A percentile compares a stretch with the other conserved stretches of the same genome.
Conservation (phyloP, 2,329 filamentous ascomycete genomes). For the Grosmannia huntii region DNA sequence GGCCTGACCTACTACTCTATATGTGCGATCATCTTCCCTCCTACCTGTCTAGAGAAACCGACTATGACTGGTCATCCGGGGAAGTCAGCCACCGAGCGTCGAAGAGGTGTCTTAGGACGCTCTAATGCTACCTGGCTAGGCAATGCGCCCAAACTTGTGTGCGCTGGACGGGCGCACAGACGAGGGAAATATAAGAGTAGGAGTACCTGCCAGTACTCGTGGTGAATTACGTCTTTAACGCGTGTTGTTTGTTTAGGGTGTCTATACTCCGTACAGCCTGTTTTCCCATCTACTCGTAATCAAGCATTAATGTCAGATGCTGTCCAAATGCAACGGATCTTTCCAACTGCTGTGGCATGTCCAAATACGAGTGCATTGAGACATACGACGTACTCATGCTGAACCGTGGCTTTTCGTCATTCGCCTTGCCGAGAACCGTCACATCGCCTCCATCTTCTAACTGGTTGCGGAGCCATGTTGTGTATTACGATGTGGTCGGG, state of each 20-base stretch:
- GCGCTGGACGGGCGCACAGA: neutral
- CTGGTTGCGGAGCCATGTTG: neutral
- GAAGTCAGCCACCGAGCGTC: constrained; percentile 8
- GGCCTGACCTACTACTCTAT: too few species aligned
- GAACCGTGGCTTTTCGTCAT: too few species aligned
- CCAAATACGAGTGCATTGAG: too few species aligned
- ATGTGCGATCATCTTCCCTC: too few species aligned
- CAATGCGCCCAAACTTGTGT: neutral
- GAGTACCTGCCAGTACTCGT: neutral
- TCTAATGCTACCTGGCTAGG: neutral
- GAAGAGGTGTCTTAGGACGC: constrained; percentile 11
- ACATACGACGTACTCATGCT: too few species aligned
- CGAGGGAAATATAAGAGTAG: neutral
- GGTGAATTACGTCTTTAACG: neutral
- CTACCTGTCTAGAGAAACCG: neutral
- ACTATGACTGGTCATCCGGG: neutral
- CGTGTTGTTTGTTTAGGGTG: neutral
- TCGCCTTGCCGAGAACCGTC: neutral
- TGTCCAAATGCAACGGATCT: too few species aligned
- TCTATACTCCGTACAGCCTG: neutral
- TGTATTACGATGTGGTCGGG: neutral
- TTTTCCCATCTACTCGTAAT: too few species aligned
- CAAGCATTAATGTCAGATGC: too few species aligned
- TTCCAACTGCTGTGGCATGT: too few species aligned
- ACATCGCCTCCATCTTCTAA: neutral